phyloP scores from a whole-genome alignment of 768 basidiomycete species.

The Mycena leptocephala region DNA sequence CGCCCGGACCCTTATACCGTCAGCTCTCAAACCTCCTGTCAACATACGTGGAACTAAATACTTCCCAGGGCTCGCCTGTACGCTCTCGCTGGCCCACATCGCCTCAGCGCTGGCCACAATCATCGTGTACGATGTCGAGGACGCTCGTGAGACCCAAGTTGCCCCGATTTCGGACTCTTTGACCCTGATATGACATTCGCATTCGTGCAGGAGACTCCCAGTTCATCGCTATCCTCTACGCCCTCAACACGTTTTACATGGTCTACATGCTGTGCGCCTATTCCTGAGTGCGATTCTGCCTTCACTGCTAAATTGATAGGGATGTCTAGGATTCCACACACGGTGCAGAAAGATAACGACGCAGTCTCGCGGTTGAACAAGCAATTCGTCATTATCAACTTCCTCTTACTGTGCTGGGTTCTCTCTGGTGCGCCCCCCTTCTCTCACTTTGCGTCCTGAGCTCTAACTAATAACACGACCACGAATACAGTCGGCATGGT shows the following conservation, averaged over 20 bases:
- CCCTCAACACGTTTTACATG: slow-evolving; percentile 29
- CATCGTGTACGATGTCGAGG: slow-evolving; percentile 32
- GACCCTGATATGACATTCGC: background rate
- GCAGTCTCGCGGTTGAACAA: slow-evolving; percentile 32
- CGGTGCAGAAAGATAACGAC: slow-evolving; percentile 19
- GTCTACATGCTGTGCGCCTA: slow-evolving; percentile 24
- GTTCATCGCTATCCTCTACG: slow-evolving; percentile 31
- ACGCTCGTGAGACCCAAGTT: slow-evolving; percentile 12
- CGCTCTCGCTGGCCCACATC: slow-evolving; percentile 21
- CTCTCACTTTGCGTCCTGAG: background rate
- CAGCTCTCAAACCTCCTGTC: background rate
- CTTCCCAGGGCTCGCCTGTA: slow-evolving; percentile 11
- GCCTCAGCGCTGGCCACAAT: slow-evolving; percentile 27
- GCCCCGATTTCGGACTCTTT: background rate
- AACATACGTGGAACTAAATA: background rate
- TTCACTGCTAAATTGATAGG: background rate
- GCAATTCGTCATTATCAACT: slow-evolving; percentile 35
- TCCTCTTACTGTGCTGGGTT: slow-evolving; percentile 28
- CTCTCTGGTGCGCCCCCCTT: slow-evolving; percentile 24
- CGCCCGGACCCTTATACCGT: slow-evolving; percentile 21
- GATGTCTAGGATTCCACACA: slow-evolving; percentile 20
- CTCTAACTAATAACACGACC: no score
- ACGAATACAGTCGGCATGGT: slow-evolving; percentile 23
- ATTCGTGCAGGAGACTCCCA: slow-evolving; percentile 25
- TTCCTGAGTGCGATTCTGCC: background rate